Evolutionary conservation across 2,329 filamentous ascomycete species (phyloP).

Genomic region (Exophiala spinifera): DNA sequence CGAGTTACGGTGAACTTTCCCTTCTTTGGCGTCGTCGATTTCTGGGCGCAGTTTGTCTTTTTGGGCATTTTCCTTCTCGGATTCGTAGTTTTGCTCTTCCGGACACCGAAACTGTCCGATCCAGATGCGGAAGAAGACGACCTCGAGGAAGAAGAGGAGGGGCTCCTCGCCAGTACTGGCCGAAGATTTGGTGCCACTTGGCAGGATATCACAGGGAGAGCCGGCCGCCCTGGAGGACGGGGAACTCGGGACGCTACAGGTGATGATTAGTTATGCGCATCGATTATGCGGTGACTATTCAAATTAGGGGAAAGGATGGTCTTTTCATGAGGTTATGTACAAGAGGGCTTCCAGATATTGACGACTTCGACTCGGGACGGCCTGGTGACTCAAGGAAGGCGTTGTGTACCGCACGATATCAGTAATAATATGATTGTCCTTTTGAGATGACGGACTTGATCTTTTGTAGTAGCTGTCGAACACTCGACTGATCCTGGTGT

Average conservation of each 20-base stretch:
- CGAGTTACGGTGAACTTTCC: conserved; percentile 90
- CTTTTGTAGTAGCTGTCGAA: too few relatives aligned
- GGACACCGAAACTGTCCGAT: conserved; percentile 72
- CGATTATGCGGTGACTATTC: neutral
- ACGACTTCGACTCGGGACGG: too few relatives aligned
- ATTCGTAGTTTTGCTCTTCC: conserved; percentile 74
- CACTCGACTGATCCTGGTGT: too few relatives aligned
- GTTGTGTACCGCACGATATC: too few relatives aligned
- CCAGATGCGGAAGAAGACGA: conserved; percentile 81
- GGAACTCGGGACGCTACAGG: conserved; percentile 11
- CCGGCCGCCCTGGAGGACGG: conserved; percentile 26
- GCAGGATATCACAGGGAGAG: conserved; percentile 74
- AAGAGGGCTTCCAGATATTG: too few relatives aligned
- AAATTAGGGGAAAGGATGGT: neutral
- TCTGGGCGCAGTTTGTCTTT: conserved; percentile 96
- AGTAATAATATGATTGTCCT: too few relatives aligned
- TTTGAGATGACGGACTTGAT: too few relatives aligned
- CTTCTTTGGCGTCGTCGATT: conserved; percentile 87
- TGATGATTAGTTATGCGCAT: neutral
- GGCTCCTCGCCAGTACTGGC: conserved; percentile 78
- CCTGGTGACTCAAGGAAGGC: too few relatives aligned
- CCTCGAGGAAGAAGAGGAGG: conserved; percentile 84
- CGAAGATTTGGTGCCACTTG: conserved; percentile 80
- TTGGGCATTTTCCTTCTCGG: conserved; percentile 78
- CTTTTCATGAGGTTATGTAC: too few relatives aligned